Evolutionary conservation across 2,329 filamentous ascomycete genomes (phyloP).

Genomic region (Nothophaeocryptopus gaeumannii): DNA sequence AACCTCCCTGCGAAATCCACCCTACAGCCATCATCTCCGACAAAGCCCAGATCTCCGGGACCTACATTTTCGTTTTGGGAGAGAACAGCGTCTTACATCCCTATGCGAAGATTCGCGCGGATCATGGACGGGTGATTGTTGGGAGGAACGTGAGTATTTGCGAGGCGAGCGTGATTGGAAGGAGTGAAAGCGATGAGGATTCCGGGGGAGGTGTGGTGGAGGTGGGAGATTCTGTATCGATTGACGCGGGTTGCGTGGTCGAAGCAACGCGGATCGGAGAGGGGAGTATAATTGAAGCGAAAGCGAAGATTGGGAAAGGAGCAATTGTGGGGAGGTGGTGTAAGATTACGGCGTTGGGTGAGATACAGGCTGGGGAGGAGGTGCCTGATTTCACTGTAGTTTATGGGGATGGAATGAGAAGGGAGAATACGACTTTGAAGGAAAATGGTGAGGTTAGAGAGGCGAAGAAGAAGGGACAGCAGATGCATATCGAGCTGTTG

Average conservation of each 20-base stretch:
- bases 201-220: constrained; percentile 34
- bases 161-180: constrained; percentile 54
- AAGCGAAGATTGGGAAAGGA: constrained; percentile 35
- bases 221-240: constrained; percentile 42
- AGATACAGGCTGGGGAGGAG: constrained; percentile 37
- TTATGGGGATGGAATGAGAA: constrained; percentile 38
- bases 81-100: constrained; percentile 83
- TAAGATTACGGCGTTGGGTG: constrained; percentile 41
- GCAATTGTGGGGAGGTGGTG: constrained; percentile 48
- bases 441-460: constrained; percentile 29
- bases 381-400: constrained; percentile 48
- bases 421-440: constrained; percentile 40
- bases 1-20: constrained; percentile 44
- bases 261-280: constrained; percentile 33
- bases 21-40: constrained; percentile 48
- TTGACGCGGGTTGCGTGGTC: constrained; percentile 45
- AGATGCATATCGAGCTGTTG: constrained; percentile 34
- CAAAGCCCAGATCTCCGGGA: constrained; percentile 58
- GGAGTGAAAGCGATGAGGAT: constrained; percentile 17
- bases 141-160: constrained; percentile 66
- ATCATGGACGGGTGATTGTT: constrained; percentile 42
- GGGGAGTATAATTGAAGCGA: constrained; percentile 31
- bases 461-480: constrained; percentile 33
- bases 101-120: constrained; percentile 56
- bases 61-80: constrained; percentile 73